Percentiles rank a stretch among this genome's conserved stretches.
Conservation (phyloP, 2,329 filamentous ascomycete species). For the Hansfordia pulvinata region DNA sequence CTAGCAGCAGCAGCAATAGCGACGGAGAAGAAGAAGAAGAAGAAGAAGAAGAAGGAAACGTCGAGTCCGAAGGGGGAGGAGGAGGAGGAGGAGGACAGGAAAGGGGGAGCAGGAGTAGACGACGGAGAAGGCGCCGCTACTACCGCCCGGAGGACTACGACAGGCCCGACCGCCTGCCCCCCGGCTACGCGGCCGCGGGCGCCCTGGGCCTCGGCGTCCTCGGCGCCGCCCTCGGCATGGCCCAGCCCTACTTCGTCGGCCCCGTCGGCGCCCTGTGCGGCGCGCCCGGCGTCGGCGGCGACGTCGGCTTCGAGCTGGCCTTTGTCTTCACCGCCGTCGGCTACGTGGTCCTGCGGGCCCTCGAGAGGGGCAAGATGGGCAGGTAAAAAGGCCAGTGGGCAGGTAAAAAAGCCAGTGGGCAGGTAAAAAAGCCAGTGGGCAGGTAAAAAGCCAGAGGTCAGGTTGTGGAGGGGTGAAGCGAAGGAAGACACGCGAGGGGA, state of each 20-base stretch:
- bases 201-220: conserved; percentile 52
- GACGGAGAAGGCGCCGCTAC: no score
- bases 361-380: conserved; percentile 25
- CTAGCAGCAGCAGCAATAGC: no score
- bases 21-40: no score
- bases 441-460: background rate
- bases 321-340: conserved; percentile 43
- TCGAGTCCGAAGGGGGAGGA: no score
- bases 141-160: conserved; percentile 49
- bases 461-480: no score
- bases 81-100: no score
- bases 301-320: conserved; percentile 45
- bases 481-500: no score
- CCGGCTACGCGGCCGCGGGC: conserved; percentile 46
- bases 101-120: no score
- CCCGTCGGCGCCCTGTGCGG: conserved; percentile 50
- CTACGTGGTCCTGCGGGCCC: conserved; percentile 35
- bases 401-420: no score
- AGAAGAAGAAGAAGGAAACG: no score
- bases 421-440: background rate
- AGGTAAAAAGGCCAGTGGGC: no score
- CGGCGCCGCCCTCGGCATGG: conserved; percentile 58
- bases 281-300: conserved; percentile 28
- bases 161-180: conserved; percentile 41
- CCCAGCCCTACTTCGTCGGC: conserved; percentile 54